Conservation (phyloP, 1,284 basidiomycete species). For the Tetrapyrgos nigripes region DNA sequence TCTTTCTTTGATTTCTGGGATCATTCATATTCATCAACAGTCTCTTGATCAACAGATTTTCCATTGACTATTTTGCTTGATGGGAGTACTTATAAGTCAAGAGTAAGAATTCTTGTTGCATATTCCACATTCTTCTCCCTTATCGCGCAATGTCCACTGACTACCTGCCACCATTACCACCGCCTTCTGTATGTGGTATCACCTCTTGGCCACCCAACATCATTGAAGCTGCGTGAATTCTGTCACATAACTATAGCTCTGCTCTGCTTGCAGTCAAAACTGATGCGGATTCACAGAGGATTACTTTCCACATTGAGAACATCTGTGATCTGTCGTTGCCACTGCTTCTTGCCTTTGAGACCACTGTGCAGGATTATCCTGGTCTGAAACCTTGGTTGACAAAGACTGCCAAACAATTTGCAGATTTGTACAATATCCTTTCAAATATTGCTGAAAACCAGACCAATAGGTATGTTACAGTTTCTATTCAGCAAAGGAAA, state of each 20-base stretch:
- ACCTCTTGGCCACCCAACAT: background rate
- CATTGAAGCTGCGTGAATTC: background rate
- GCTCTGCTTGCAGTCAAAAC: background rate
- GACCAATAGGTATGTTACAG: no score
- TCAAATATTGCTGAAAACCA: background rate
- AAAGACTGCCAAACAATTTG: background rate
- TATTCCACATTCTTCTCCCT: no score
- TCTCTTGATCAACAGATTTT: no score
- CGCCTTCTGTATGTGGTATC: no score
- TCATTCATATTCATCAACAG: no score
- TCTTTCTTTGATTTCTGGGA: no score
- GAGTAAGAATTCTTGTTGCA: no score
- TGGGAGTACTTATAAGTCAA: no score
- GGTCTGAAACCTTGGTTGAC: background rate
- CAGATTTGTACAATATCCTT: background rate
- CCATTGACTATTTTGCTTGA: no score
- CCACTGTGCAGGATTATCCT: background rate
- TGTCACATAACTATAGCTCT: background rate
- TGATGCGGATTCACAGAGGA: background rate
- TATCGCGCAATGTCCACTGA: no score
- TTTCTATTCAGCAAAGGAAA: no score
- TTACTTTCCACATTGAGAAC: background rate
- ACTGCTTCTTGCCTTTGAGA: background rate
- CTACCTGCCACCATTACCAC: background rate
- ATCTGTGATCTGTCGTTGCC: background rate